Base-by-base conservation (phyloP, 2,329 filamentous ascomycete genomes). In the Ophiostoma pallidulum region DNA sequence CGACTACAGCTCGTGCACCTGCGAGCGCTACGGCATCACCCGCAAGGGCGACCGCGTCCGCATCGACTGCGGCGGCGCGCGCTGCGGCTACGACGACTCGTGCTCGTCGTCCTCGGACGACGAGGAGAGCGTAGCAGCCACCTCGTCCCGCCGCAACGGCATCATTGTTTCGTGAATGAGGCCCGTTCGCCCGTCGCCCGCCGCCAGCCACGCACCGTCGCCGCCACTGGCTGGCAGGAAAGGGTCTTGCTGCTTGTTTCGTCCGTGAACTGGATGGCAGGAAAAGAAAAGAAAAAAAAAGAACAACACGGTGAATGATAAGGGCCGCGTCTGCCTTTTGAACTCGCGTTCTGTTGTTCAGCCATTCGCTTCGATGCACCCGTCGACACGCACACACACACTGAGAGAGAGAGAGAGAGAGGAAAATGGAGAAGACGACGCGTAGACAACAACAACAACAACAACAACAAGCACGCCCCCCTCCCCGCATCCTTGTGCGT, bases 21-120 rank as follows among this genome's bases (percentile, higher is more conserved):
- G 91, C 71, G 88, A 96, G 68, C 86, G 90, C 71, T 96, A 92
- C 73, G 91, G 90, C 59, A 94, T 97, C 73, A 96, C 90, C 55
- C 86, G 89, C 70, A 82, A 84, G 66, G 89, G 90, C 62, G 85
- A 94, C 67, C 83, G 90, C 61, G 85, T 97, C 77, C 92, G 91
- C 78, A 81, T 96, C 66, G 90, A 96, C 78, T 97, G 91, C 63
- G 89, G 89, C 58, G 91, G 91, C 58, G 74, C 81, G 53, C 83
- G 87, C 64, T 96, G 91, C 69, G 86, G 87, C 61, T 92, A 86
- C 70, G 78, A 77, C 55, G 82, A 86, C 60, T 77, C 72, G 48
- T 87, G 82, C 73, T 88, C 81, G 58, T 82, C 82, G 57, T 69
- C 70, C 61, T 59, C 66, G 59, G 48, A 49, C 36, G 78, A 81